Evolutionary conservation across 176 grass and related monocot genomes (phyloP).

Genomic region (Oryza longistaminata): DNA sequence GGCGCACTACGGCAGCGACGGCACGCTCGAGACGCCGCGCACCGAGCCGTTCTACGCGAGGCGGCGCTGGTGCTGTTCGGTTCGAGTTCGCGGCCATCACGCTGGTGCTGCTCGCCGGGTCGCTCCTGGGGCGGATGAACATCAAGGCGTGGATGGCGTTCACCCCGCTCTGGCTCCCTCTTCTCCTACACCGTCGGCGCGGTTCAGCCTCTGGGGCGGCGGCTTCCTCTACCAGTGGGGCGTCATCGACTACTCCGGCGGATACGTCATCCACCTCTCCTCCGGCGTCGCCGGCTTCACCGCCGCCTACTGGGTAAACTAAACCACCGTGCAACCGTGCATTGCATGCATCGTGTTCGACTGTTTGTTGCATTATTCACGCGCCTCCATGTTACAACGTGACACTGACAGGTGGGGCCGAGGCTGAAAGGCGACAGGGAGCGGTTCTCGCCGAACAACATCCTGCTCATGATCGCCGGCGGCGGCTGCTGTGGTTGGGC

Average conservation of each 20-base stretch:
- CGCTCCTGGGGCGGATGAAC: slow-evolving; percentile 79
- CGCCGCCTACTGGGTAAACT: neutral
- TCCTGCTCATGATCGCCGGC: slow-evolving; percentile 70
- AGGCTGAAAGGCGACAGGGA: slow-evolving; percentile 71
- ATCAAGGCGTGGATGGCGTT: slow-evolving; percentile 88
- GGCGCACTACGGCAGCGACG: slow-evolving; percentile 41
- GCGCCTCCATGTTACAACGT: neutral
- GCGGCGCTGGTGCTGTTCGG: slow-evolving; percentile 68
- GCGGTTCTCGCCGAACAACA: slow-evolving; percentile 74
- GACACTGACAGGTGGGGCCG: slow-evolving; percentile 54
- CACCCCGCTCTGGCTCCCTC: slow-evolving; percentile 64
- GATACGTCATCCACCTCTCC: neutral
- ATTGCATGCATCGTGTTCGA: neutral
- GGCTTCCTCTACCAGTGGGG: slow-evolving; percentile 64
- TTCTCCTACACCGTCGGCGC: slow-evolving; percentile 75
- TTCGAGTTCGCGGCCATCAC: slow-evolving; percentile 74
- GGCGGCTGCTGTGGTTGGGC: slow-evolving; percentile 71
- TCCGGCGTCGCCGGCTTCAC: neutral
- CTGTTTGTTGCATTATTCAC: neutral
- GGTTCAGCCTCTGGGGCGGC: slow-evolving; percentile 82
- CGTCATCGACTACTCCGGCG: neutral
- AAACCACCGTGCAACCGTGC: neutral
- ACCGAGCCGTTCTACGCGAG: slow-evolving; percentile 64
- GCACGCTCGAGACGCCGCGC: slow-evolving; percentile 41
- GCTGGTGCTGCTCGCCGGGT: slow-evolving; percentile 71